Conservation (phyloP, 441 rosid genomes). For the Aleurites moluccanus region DNA sequence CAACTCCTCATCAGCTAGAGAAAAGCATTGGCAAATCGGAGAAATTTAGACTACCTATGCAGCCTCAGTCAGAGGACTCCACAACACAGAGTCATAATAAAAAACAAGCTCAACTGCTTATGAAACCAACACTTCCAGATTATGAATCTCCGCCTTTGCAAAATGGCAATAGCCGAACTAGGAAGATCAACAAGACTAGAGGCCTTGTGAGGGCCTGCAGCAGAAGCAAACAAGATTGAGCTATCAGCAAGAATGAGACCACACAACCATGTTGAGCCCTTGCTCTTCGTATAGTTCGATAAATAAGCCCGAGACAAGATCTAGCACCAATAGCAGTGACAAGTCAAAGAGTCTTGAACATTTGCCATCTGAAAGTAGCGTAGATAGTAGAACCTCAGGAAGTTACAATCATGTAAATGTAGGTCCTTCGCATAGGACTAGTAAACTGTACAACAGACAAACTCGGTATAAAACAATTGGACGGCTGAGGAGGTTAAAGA, state of each 20-base stretch:
- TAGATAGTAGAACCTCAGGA: constrained; percentile 19
- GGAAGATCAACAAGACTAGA: constrained; percentile 12
- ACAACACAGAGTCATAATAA: constrained; percentile 17
- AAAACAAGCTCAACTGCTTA: not conserved
- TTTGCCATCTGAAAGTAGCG: constrained; percentile 15
- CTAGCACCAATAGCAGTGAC: constrained; percentile 19
- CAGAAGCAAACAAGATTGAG: constrained; percentile 14
- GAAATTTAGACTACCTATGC: constrained; percentile 15
- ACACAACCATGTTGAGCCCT: constrained; percentile 3
- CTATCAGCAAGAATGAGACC: constrained; percentile 23
- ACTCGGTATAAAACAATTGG: constrained; percentile 31
- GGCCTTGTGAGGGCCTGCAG: not conserved
- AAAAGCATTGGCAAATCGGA: constrained; percentile 1
- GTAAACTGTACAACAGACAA: constrained; percentile 20
- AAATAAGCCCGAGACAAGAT: constrained; percentile 22
- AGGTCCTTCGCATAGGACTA: not conserved
- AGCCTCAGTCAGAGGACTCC: not conserved
- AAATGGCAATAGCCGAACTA: constrained; percentile 2
- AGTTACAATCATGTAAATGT: constrained; percentile 25
- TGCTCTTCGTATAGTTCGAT: constrained; percentile 32
- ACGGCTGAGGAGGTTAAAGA: constrained; percentile 42
- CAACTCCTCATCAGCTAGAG: constrained; percentile 11
- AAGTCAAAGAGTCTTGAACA: constrained; percentile 1
- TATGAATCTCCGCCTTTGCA: constrained; percentile 27
- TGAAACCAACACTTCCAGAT: constrained; percentile 37